Evolutionary conservation across 1,284 basidiomycete genomes (phyloP), one percentile per base, ranked within the genome.

Genomic region (Marasmius oreades): DNA sequence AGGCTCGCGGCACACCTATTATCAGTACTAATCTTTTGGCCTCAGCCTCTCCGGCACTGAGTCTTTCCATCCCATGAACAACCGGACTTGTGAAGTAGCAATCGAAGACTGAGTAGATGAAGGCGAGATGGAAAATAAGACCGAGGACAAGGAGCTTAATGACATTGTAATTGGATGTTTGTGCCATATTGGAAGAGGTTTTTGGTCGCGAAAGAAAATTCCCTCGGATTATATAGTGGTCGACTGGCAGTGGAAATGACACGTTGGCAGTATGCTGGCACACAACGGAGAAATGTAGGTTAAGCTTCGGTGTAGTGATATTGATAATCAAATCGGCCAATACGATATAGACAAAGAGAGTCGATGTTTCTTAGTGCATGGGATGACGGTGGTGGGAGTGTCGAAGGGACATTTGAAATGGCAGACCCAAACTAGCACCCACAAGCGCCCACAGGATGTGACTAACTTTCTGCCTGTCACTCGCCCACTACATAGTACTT

Each of bases 21-120:
- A 94, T 87, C 28, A 94, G 80, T 5, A 93, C 90, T 20, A 93
- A 76, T 1, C 92, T 78, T 63, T 88, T 86, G 3, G 92, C 84
- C 57, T 83, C 78, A 37, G 79, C 73, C 5, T 63, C 59, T 16
- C 68, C 69, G 1, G 78, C 67, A 12, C 72, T 76, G 64, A 83
- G 78, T 48, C 77, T 80, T 61, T 75, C 67, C 86, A 88, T 90
- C 51, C 89, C 88, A 77, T 82, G 78, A 23, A 88, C 86, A 5
- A 90, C 87, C 0, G 89, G 87, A 60, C 85, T 88, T 22, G 84
- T 90, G 65, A 95, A 95, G 70, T 95, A 95, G 70, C 93, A 93
- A 72, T 95, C 91, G 70, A 95, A 95, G 31, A 95, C 85, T 23
- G 86, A 84, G 56, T 79, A 77, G 59, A 91, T 85, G 68, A 84